Conservation (phyloP, 2,329 filamentous ascomycete genomes). For the Diplodia intermedia region DNA sequence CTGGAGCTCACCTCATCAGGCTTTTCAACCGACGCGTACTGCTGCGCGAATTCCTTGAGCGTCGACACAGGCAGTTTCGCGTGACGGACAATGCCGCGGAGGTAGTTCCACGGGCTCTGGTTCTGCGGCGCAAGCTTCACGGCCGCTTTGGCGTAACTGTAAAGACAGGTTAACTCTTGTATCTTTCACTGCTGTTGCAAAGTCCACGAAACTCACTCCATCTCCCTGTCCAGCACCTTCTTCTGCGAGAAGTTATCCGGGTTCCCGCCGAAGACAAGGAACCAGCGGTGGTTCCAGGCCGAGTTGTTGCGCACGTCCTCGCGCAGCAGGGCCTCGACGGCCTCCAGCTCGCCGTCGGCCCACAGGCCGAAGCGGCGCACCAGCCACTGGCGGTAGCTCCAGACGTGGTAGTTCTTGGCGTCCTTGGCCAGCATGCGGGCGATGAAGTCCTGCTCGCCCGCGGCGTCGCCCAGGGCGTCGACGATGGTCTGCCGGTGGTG, state of each 20-base stretch:
- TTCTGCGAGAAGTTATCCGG: conserved; percentile 51
- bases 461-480: conserved; percentile 64
- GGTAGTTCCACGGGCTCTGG: conserved; percentile 91
- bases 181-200: too few species aligned
- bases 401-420: conserved; percentile 98
- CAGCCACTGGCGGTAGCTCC: conserved; percentile 88
- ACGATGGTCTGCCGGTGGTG: conserved; percentile 67
- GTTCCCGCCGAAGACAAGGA: conserved; percentile 76
- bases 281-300: conserved; percentile 97
- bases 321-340: conserved; percentile 74
- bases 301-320: conserved; percentile 93
- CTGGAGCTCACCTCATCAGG: conserved; percentile 64
- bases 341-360: conserved; percentile 68
- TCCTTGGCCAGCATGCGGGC: conserved; percentile 81
- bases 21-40: conserved; percentile 60
- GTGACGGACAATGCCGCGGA: conserved; percentile 76
- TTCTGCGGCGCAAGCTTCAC: conserved; percentile 88
- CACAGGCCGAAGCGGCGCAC: conserved; percentile 69
- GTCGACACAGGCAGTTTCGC: conserved; percentile 60
- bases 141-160: conserved; percentile 66
- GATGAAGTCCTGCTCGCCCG: conserved; percentile 77
- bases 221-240: conserved; percentile 73
- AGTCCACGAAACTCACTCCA: conserved; percentile 50
- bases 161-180: conserved; percentile 34
- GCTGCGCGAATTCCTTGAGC: conserved; percentile 61